Evolutionary conservation across 805 yeast species (phyloP).

Genomic region (Jamesozyma spencerorum): DNA sequence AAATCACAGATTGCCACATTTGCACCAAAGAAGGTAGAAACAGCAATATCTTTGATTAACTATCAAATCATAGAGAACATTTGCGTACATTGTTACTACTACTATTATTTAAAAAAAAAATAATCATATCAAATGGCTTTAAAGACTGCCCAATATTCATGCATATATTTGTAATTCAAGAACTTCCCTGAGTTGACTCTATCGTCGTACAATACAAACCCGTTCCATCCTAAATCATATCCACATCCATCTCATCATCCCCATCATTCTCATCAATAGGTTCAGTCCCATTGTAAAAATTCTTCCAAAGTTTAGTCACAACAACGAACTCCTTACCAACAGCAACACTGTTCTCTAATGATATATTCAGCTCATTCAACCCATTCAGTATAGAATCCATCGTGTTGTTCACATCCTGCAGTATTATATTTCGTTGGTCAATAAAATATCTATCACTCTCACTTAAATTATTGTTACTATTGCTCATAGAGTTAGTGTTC

Average conservation of each 20-base stretch:
- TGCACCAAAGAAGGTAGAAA: conserved; percentile 3
- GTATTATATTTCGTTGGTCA: conserved; percentile 23
- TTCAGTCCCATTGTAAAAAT: conserved; percentile 48
- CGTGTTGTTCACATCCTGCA: conserved; percentile 30
- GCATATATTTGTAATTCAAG: no score
- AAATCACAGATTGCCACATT: conserved; percentile 1
- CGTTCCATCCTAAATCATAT: conserved; percentile 1
- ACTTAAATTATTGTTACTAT: conserved; percentile 1
- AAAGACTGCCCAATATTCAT: no score
- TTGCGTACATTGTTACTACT: no score
- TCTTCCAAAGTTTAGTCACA: conserved; percentile 61
- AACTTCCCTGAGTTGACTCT: no score
- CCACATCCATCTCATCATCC: conserved; percentile 4
- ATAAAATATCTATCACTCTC: conserved; percentile 20
- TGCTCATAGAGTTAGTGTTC: neutral
- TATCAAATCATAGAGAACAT: conserved; percentile 2
- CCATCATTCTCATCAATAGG: conserved; percentile 6
- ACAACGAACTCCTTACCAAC: conserved; percentile 71
- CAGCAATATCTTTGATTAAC: conserved; percentile 13
- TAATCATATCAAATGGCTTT: no score
- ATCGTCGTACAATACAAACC: no score
- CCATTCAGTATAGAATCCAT: conserved; percentile 60
- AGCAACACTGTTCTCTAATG: conserved; percentile 56
- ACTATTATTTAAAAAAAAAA: no score
- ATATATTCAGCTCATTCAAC: conserved; percentile 55